Conservation (phyloP, 176 grass and related monocot genomes). For the Bothriochloa decipiens region DNA sequence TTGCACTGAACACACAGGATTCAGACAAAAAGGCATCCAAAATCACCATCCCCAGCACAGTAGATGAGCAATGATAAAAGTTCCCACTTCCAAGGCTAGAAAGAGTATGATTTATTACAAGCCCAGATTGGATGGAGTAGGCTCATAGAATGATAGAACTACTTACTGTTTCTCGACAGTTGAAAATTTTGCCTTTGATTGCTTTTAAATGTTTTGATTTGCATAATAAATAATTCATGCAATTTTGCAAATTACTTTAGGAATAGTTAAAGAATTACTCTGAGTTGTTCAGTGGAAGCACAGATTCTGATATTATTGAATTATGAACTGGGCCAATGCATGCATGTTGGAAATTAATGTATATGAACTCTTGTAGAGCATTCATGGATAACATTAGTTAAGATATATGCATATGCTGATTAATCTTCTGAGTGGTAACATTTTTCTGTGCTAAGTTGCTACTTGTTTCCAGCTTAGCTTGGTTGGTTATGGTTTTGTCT, state of each 20-base stretch:
- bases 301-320: constrained; percentile 13
- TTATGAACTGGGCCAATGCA: constrained; percentile 19
- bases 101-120: too few species aligned
- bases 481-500: constrained; percentile 17
- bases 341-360: constrained; percentile 4
- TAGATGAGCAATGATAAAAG: too few species aligned
- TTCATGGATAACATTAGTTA: constrained; percentile 2
- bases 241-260: neutral
- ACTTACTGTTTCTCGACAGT: neutral
- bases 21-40: neutral
- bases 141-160: too few species aligned
- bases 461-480: constrained; percentile 2
- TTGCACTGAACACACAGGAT: neutral
- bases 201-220: neutral
- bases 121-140: too few species aligned
- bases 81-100: too few species aligned
- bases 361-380: neutral
- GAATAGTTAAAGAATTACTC: constrained; percentile 21
- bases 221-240: neutral
- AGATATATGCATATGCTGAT: constrained; percentile 7
- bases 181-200: neutral
- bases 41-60: neutral
- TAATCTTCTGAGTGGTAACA: constrained; percentile 11
- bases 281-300: neutral
- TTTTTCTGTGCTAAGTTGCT: constrained; percentile 2